These are phyloP conservation scores for Pythium grandisporangium DNA, from an alignment of 352 stramenopile species.

Conservation along the genomic window DNA sequence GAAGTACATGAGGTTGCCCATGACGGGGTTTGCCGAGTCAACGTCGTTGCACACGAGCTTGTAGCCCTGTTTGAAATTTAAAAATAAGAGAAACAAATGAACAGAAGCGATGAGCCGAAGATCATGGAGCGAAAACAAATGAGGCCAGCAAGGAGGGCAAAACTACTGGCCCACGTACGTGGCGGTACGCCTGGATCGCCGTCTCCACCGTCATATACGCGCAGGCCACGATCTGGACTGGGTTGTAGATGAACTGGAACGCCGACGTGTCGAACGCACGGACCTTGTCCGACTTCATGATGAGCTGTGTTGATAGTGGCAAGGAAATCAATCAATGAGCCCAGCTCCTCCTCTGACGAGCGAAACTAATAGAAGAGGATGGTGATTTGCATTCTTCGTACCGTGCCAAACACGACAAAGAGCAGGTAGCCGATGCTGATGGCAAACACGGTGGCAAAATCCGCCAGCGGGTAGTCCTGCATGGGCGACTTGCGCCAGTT, in stretches of 20 bases:
- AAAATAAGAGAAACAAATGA: conserved; percentile 5
- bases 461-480: conserved; percentile 25
- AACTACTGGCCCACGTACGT: too few relatives aligned
- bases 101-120: background rate
- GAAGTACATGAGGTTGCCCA: conserved; percentile 95
- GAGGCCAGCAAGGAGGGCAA: too few relatives aligned
- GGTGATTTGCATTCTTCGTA: too few relatives aligned
- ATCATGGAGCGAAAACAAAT: too few relatives aligned
- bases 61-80: conserved; percentile 83
- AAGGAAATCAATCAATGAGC: too few relatives aligned
- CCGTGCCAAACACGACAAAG: conserved; percentile 62
- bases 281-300: conserved; percentile 68
- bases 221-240: conserved; percentile 93
- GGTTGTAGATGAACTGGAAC: conserved; percentile 97
- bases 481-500: conserved; percentile 37
- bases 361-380: too few relatives aligned
- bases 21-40: conserved; percentile 80
- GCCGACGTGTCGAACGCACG: conserved; percentile 61
- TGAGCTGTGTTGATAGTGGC: too few relatives aligned
- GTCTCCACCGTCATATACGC: conserved; percentile 96
- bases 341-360: too few relatives aligned
- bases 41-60: conserved; percentile 88
- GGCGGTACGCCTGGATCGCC: conserved; percentile 87
- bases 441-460: conserved; percentile 49
- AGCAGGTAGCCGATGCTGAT: conserved; percentile 50